Conservation (phyloP, 345 rosid species). For the Lenwebbia sp. region DNA sequence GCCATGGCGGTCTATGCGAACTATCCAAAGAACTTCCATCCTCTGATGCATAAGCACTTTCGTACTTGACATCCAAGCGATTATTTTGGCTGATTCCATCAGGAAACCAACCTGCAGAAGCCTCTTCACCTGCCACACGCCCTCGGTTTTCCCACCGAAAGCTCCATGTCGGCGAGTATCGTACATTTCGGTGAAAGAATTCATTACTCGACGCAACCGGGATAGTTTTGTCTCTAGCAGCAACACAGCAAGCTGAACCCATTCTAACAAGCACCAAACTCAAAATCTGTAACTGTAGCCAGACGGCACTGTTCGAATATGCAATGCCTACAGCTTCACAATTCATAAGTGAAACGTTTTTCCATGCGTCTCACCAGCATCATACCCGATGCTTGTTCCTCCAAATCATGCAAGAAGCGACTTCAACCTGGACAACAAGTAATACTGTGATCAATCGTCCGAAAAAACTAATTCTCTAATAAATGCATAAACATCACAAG, state of each 20-base stretch:
- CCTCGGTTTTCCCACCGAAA: slow-evolving; percentile 94
- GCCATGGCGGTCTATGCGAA: slow-evolving; percentile 38
- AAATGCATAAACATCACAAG: neutral
- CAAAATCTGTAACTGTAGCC: slow-evolving; percentile 9
- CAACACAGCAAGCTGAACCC: slow-evolving; percentile 97
- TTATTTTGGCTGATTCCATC: slow-evolving; percentile 45
- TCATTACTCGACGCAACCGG: slow-evolving; percentile 49
- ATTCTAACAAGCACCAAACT: slow-evolving; percentile 24
- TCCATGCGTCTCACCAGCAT: neutral
- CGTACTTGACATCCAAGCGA: slow-evolving; percentile 48
- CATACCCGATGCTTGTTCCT: neutral
- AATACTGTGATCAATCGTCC: neutral
- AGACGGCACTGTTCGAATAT: slow-evolving; percentile 13
- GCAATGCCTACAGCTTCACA: slow-evolving; percentile 1
- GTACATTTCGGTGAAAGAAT: slow-evolving; percentile 46
- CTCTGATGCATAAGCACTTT: slow-evolving; percentile 50
- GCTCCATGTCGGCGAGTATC: slow-evolving; percentile 89
- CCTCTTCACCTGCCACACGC: slow-evolving; percentile 92
- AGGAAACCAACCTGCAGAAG: slow-evolving; percentile 61
- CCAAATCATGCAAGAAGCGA: neutral
- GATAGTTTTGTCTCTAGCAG: slow-evolving; percentile 86
- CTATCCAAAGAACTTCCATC: slow-evolving; percentile 58
- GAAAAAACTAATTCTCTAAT: neutral
- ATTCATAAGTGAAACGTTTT: neutral
- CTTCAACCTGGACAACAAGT: neutral